Evolutionary conservation across 2,329 filamentous ascomycete species (phyloP), one percentile per base, ranked within the genome.

Genomic region (Alternaria brassicae): DNA sequence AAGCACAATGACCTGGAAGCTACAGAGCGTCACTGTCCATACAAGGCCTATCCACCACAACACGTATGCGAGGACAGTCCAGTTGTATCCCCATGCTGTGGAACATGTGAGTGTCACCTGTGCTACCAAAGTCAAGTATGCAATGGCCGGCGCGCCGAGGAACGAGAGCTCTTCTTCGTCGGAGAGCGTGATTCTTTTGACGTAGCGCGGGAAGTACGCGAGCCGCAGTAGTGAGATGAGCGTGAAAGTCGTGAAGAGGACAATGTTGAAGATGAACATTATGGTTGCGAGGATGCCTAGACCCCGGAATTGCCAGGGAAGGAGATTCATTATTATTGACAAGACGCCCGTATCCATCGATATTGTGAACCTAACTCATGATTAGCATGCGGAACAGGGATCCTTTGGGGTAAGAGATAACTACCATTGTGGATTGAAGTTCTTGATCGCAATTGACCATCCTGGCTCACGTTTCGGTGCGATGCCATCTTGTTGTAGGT

Each of bases 71-170:
- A 63, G 83, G 83, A 57, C 89, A 89, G 36, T 91, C 80, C 71
- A 90, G 78, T 81, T 83, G 89, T 19, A 93, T 78, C 27, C 84
- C 78, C 3, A 82, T 56, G 84, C 90, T 85, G 76, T 92, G 91
- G 51, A 82, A 71, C 25, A 81, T 91, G 91, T 48, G 70, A 67
- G 12, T 86, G 53, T 3, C 70, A 78, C 65, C 88, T 87, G 78
- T 91, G 91, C 27, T 88, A 91, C 78, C 91, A 90, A 52, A 0
- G 85, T 80, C 58, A 85, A 84, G 39, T 87, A 87, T 30, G 92
- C 71, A 60, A 91, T 77, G 60, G 83, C 83, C 21, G 86, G 63
- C 1, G 89, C 82, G 60, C 82, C 83, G 13, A 89, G 88, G 45
- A 86, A 86, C 8, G 86, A 78, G 88, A 88, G 60, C 81, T 85